phyloP scores from a whole-genome alignment of 768 basidiomycete genomes.

The Lentinula raphanica region DNA sequence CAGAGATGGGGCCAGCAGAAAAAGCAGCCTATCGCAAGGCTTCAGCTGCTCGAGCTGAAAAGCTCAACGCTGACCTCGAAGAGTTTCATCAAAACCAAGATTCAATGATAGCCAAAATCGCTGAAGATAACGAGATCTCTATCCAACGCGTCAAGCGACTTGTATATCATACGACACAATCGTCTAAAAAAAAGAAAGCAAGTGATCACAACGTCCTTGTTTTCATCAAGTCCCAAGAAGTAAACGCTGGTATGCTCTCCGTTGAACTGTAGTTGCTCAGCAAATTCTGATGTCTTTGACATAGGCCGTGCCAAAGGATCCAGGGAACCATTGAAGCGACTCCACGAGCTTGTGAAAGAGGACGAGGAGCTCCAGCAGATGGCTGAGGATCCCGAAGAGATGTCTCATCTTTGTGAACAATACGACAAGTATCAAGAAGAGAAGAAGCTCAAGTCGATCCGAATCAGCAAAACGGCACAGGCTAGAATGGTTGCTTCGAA shows the following conservation, averaged over 20 bases:
- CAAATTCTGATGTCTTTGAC: neutral
- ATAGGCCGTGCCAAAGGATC: neutral
- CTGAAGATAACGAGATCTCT: neutral
- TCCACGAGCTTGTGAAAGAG: no score
- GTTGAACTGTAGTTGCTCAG: neutral
- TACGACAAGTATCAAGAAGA: no score
- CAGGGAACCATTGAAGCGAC: neutral
- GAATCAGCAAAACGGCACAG: no score
- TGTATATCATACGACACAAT: neutral
- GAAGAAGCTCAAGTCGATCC: no score
- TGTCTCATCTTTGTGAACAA: no score
- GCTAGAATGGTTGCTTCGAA: no score
- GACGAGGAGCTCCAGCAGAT: no score
- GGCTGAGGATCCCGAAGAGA: no score
- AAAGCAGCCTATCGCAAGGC: no score
- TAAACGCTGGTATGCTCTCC: neutral
- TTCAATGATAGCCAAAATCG: neutral
- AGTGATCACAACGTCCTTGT: neutral
- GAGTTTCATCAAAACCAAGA: neutral
- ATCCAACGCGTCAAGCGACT: neutral
- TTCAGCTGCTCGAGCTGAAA: neutral
- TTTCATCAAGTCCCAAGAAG: neutral
- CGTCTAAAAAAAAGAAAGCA: neutral
- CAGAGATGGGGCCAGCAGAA: no score
- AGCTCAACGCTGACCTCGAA: neutral